These are phyloP conservation scores for Nepenthes alata DNA, from an alignment of 179 eudicot species.

Conservation along the genomic window DNA sequence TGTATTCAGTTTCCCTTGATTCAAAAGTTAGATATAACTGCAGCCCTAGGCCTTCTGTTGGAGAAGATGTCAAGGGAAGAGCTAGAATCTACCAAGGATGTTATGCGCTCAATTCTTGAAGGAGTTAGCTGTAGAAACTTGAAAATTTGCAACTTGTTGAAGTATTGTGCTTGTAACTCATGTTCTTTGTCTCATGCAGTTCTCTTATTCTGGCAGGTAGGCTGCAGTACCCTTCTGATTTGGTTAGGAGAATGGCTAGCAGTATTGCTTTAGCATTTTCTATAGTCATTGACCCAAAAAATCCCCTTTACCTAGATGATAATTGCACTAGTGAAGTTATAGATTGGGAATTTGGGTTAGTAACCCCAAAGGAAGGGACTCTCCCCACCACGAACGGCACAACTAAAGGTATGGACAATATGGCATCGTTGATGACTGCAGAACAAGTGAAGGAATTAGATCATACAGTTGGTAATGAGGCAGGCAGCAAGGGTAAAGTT, in stretches of 20 bases:
- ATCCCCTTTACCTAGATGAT: conserved; percentile 92
- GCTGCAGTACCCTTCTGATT: conserved; percentile 65
- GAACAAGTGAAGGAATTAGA: conserved; percentile 15
- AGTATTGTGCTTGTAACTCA: background rate
- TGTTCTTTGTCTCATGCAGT: background rate
- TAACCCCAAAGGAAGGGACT: conserved; percentile 22
- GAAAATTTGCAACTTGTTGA: conserved; percentile 2
- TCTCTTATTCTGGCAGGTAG: conserved; percentile 49
- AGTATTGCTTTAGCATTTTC: conserved; percentile 75
- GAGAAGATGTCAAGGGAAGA: conserved; percentile 88
- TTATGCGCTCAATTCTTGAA: conserved; percentile 72
- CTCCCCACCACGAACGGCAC: conserved; percentile 12
- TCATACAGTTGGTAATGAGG: conserved; percentile 11
- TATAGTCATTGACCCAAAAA: conserved; percentile 72
- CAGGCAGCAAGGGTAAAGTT: conserved; percentile 16
- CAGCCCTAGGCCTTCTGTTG: conserved; percentile 75
- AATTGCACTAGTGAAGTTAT: conserved; percentile 39
- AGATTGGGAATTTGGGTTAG: conserved; percentile 87
- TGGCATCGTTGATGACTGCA: conserved; percentile 10
- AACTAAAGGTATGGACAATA: conserved; percentile 13
- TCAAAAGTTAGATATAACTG: conserved; percentile 57
- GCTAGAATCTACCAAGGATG: conserved; percentile 64
- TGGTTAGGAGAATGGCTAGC: conserved; percentile 75
- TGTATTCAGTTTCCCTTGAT: conserved; percentile 18
- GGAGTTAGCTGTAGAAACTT: conserved; percentile 78